Base-by-base conservation (phyloP, 108 stramenopile species). In the Nannochloropsis salina region DNA sequence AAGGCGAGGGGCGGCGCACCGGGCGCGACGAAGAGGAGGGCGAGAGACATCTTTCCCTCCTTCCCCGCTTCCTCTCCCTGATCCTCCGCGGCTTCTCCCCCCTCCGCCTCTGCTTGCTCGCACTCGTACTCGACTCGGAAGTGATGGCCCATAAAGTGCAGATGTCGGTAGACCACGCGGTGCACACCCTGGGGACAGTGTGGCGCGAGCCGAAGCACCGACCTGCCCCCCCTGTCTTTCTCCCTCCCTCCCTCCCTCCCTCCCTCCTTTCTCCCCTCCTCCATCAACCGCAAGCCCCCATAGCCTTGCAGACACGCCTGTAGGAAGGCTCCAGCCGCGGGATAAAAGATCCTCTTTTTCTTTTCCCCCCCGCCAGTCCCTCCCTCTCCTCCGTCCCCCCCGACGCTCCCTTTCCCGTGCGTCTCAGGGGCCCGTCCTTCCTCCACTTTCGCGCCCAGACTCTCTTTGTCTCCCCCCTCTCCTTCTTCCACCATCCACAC, bases 271-370 rank as follows among this genome's bases (percentile, higher is more conserved):
- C 47, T 12, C 12, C 61, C 61, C 61, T 74, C 61, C 61, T 74
- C 61, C 15, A 82, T 12, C 40, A 85, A 12, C 40, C 85, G 85
- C 42, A 85, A 41, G 20, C 85, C 85, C 5, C 21, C 74, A 44
- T 85, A 85, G 81, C 85, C 85, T 2, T 43, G 43, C 12, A 82
- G 11, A n/a, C 80, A 12, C 2, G 85, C 80, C 43, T 85, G 85
- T 31, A 85, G 22, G 6, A 85, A 85, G 11, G 80, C 85, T 2
- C 85, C 85, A 2, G 85, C 85, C 22, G 74, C 85, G 20, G 85
- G 61, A 21, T 81, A 21, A 41, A 85, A 85, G 81, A 80, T 80
- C 9, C 42, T 61, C 9, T 44, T 61, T 9, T 85, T 85, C 11
- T 74, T 74, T 9, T 80, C 74, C 51, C 47, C 12, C 10, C 47